Conservation (phyloP, 73 alveolate species). For the Diophrys sp. region DNA sequence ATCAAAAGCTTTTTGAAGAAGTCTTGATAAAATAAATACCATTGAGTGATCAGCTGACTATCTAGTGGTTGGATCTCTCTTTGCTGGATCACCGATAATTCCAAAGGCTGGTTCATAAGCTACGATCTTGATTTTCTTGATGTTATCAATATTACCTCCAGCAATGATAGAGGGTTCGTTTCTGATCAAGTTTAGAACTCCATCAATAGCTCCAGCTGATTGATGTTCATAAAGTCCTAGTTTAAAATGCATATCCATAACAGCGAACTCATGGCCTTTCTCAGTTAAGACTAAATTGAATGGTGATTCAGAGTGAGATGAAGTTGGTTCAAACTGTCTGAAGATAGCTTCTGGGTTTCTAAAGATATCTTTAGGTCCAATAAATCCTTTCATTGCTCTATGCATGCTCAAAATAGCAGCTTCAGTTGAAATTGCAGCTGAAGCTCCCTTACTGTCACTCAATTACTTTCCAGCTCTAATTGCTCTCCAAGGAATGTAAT, state of each 20-base stretch:
- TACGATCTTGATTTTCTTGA: conserved; percentile 72
- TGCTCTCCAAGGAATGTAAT: conserved; percentile 96
- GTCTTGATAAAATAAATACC: conserved; percentile 72
- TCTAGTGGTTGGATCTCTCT: conserved; percentile 81
- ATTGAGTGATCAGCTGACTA: conserved; percentile 91
- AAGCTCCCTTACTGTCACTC: conserved; percentile 68
- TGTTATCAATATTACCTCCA: conserved; percentile 58
- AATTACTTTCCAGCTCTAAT: conserved; percentile 88
- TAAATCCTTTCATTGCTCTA: conserved; percentile 89
- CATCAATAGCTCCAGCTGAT: conserved; percentile 95
- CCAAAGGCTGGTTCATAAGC: conserved; percentile 97
- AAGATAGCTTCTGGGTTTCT: conserved; percentile 93
- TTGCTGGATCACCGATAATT: conserved; percentile 95
- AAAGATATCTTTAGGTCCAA: conserved; percentile 95
- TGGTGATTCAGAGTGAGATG: conserved; percentile 62
- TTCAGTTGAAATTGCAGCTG: conserved; percentile 84
- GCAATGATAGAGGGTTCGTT: conserved; percentile 33
- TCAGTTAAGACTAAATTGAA: conserved; percentile 66
- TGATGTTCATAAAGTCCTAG: conserved; percentile 95
- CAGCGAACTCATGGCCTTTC: conserved; percentile 76
- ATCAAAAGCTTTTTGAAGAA: conserved; percentile 73
- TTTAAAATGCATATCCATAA: conserved; percentile 96
- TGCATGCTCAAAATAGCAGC: conserved; percentile 77
- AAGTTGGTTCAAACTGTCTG: conserved; percentile 56
- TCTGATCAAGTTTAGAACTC: conserved; percentile 43